Conservation (phyloP, 352 stramenopile species). For the Phytophthora boehmeriae region DNA sequence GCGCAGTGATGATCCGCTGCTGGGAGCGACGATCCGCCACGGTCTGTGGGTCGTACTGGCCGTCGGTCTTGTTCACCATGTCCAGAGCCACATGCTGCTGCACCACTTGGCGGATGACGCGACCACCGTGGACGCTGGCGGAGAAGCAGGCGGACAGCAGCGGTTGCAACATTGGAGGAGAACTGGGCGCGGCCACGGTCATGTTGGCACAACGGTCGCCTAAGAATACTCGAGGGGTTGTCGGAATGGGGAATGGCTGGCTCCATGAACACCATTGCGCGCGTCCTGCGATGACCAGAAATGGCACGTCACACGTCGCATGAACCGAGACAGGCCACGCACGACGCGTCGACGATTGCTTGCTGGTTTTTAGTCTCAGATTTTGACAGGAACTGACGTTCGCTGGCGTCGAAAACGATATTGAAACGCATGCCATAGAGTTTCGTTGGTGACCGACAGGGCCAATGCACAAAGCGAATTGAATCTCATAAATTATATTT, state of each 20-base stretch:
- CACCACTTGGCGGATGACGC: slow-evolving; percentile 77
- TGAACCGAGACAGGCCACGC: slow-evolving; percentile 9
- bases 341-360: slow-evolving; percentile 12
- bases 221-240: background rate
- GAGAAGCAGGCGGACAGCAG: slow-evolving; percentile 69
- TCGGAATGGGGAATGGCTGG: slow-evolving; percentile 23
- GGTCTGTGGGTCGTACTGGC: slow-evolving; percentile 79
- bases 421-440: too few species aligned
- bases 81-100: slow-evolving; percentile 52
- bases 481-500: slow-evolving; percentile 1
- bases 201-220: slow-evolving; percentile 8
- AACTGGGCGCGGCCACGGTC: slow-evolving; percentile 12
- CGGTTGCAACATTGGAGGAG: slow-evolving; percentile 33
- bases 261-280: background rate
- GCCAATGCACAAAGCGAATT: too few species aligned
- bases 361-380: slow-evolving; percentile 5
- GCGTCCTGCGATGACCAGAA: too few species aligned
- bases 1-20: slow-evolving; percentile 68
- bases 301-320: slow-evolving; percentile 3
- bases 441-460: too few species aligned
- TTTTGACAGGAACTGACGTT: too few species aligned
- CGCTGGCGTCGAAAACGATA: too few species aligned
- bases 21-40: slow-evolving; percentile 76
- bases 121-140: slow-evolving; percentile 51
- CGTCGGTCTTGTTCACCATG: slow-evolving; percentile 80